Evolutionary conservation across 2,329 filamentous ascomycete species (phyloP), one percentile per base, ranked within the genome.

Genomic region (Alternaria conjuncta): DNA sequence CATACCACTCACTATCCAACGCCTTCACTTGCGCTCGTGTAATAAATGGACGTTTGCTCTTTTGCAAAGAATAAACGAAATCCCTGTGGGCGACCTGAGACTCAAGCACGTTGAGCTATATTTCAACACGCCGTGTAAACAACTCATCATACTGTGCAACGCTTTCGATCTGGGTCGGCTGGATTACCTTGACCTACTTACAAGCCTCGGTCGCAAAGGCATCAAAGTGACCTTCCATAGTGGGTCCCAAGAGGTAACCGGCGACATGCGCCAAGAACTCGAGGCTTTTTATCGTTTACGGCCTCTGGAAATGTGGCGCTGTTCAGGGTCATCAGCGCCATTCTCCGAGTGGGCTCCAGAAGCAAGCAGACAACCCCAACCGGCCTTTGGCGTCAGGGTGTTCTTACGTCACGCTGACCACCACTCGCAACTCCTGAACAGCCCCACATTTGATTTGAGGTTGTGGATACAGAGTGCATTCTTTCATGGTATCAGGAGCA

Each of bases 51-150:
- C 51, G 6, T 62, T 61, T 12, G 32, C 41, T 2, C 51, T 68
- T 15, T 55, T 73, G 28, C 54, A 57, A 3, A 60, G 51, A 4
- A 30, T 72, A 26, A 57, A 45, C 13, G 23, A 44, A 20, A 49
- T 60, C 10, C 55, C 45, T 9, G 7, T 43, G 4, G 28, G 65
- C 2, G 13, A 46, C 5, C 41, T 61, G 2, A 57, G 60, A 2
- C 49, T 74, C 7, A 57, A 57, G 44, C 46, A 47, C n/a, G 41
- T 72, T 15, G 61, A 69, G 15, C 54, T 72, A 5, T 63, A 51
- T 51, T 67, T 70, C 54, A 26, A 55, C 3, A 45, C 41, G 9
- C 61, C 60, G 21, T 49, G 69, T 4, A 59, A 58, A 21, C 26
- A 63, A 6, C 65, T 55, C 18, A 63, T 71, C 15, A 47, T 54